These are phyloP conservation scores for Steccherinum ochraceum DNA, from an alignment of 768 basidiomycete genomes.

Conservation along the genomic window DNA sequence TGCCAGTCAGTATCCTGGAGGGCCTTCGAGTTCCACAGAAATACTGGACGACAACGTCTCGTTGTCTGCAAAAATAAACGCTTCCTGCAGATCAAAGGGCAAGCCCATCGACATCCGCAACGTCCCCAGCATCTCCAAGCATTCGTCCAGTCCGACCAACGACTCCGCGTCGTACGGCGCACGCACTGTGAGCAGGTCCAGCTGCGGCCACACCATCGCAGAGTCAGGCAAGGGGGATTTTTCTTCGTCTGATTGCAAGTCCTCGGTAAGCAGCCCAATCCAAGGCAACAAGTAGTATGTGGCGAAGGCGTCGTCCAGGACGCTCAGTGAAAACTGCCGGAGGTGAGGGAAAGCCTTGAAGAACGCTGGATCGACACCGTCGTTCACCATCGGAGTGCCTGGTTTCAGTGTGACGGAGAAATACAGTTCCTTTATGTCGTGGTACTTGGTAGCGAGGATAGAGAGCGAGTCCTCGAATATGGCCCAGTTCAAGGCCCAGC, in stretches of 20 bases:
- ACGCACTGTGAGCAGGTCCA: constrained; percentile 6
- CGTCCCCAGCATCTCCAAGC: background rate
- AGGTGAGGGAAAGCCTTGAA: constrained; percentile 6
- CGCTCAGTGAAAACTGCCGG: constrained; percentile 1
- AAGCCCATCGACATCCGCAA: background rate
- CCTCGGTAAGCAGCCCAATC: background rate
- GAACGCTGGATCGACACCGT: background rate
- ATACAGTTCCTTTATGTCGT: background rate
- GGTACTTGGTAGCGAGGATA: constrained; percentile 1
- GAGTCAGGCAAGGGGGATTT: no score
- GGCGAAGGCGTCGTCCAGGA: background rate
- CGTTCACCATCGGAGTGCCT: background rate
- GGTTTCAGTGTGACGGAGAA: background rate
- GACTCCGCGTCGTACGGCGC: constrained; percentile 2
- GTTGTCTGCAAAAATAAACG: no score
- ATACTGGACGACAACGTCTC: no score
- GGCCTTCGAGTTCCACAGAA: no score
- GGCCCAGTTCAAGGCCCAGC: background rate
- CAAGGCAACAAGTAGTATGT: constrained; percentile 3
- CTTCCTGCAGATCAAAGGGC: background rate
- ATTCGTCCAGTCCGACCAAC: constrained; percentile 1
- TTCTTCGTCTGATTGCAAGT: no score
- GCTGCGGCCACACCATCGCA: constrained; percentile 1
- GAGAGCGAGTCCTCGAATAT: constrained; percentile 3
- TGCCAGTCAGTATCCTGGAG: no score